Percentiles rank a stretch among this genome's conserved stretches.
Conservation (phyloP, 192 early-diverging fungal species). For the Helicostylum pulchrum region DNA sequence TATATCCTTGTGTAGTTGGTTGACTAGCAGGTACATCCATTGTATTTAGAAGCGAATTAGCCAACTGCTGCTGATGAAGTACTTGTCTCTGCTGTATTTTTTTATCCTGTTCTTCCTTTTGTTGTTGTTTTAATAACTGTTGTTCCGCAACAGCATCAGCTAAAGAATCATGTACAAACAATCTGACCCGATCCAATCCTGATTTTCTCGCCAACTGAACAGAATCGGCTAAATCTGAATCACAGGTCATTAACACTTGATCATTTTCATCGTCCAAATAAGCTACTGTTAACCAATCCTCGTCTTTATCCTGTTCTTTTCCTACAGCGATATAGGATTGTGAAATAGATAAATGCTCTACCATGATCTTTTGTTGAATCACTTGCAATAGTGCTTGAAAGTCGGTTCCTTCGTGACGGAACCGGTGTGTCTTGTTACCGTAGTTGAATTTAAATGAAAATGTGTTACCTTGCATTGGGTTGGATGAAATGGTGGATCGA, state of each 20-base stretch:
- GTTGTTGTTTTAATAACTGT: not conserved
- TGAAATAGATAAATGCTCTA: conserved; percentile 28
- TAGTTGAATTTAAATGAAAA: conserved; percentile 60
- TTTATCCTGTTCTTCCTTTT: not conserved
- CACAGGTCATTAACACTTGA: conserved; percentile 66
- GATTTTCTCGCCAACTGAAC: conserved; percentile 71
- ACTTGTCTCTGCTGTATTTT: not conserved
- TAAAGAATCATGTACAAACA: conserved; percentile 49
- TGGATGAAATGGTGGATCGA: conserved; percentile 21
- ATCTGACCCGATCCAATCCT: conserved; percentile 69
- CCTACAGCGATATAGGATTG: conserved; percentile 22
- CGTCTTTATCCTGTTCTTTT: conserved; percentile 29
- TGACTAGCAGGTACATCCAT: not conserved
- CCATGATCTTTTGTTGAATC: conserved; percentile 50
- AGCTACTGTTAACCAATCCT: conserved; percentile 43
- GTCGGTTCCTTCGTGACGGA: conserved; percentile 40
- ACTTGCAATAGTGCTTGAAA: conserved; percentile 33
- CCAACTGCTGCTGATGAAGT: not conserved
- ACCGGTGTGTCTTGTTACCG: conserved; percentile 63
- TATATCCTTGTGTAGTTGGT: conserved; percentile 7
- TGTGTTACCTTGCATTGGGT: conserved; percentile 18
- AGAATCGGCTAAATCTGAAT: conserved; percentile 76
- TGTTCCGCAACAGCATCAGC: conserved; percentile 1
- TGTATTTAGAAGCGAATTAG: not conserved
- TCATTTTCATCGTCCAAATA: conserved; percentile 92